Base-by-base conservation (phyloP, 345 rosid species). In the Diplotaxis tenuifolia region DNA sequence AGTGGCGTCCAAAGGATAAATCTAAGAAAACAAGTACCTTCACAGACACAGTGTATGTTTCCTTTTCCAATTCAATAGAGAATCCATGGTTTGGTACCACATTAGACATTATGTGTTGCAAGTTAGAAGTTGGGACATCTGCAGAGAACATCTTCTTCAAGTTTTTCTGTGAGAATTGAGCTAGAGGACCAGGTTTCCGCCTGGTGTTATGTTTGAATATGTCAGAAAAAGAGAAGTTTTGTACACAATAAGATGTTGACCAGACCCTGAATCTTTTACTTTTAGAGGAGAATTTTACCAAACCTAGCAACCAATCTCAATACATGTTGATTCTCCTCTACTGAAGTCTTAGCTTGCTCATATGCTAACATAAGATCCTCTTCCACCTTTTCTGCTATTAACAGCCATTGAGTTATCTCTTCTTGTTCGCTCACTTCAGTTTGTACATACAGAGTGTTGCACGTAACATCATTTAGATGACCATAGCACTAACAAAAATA, bases 21-120 rank as follows among this genome's bases (percentile, higher is more conserved):
- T 83, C 75, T 54, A 86, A 68, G 78, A n/a, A n/a, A n/a, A n/a
- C 42, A 66, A 40, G 54, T 78, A 92, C 92, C 92, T 76, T 83
- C n/a, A n/a, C n/a, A n/a, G n/a, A n/a, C 7, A 88, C 83, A 70
- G 49, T 72, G 82, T 84, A 89, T 61, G 63, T 49, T 36, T 88
- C 90, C 74, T 86, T 87, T 73, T 80, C 66, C 42, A 62, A 56
- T 34, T 77, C 75, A 54, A 79, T 56, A 70, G 65, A 67, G 67
- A 83, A 45, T 22, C 74, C 86, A 49, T 88, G 59, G 50, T 56
- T 77, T 11, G 82, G 83, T 67, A 74, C 78, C 42, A 80, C 84
- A 62, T 50, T 71, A 67, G 71, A 55, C 16, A 62, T 38, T 53
- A 86, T 63, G 31, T 77, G 75, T 25, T 82, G 82, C 62, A 76